Base-by-base conservation (phyloP, 2,329 filamentous ascomycete genomes). In the Colletotrichum destructivum region DNA sequence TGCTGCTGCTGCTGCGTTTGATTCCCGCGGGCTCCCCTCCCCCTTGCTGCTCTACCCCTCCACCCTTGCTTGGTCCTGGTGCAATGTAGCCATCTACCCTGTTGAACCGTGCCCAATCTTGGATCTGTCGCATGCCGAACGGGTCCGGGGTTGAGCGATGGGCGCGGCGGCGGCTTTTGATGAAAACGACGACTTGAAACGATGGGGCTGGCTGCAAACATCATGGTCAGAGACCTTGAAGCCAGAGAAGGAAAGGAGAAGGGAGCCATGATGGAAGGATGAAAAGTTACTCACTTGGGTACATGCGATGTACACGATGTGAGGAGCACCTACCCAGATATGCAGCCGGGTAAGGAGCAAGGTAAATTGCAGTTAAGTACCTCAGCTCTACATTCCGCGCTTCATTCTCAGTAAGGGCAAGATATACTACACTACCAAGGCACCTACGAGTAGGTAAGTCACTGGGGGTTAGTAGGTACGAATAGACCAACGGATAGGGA, bases 171-270 rank as follows among this genome's bases (percentile, higher is more conserved):
- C 31, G 31, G 31, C 40, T 26, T 38, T 54, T 61, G 67, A 66
- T 61, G 64, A 46, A 57, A 68, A 59, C 49, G 55, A 42, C 68
- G 18, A 31, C 57, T 42, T 71, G 68, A 71, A 71, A 68, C 57
- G 57, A 21, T 21, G 35, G 63, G 15, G 13, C 23, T 55, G 21
- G 51, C 52, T 52, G 64, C 49, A 57, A 71, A 71, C 64, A 71
- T 68, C 26, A 57, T 15, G 64, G 16, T 42, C 47, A 59, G 21
- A 49, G 35, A 26, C 47, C 40, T n/a, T n/a, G 57, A 52, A 38
- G 26, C 11, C 35, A 2, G 12, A 18, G 7, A 18, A 40, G n/a
- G 15, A 21, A 6, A 21, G 9, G 52, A 64, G 31, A 59, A 35
- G 44, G 49, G 21, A 46, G 52, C 51, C 21, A 47, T n/a, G 23